Evolutionary conservation across 1,284 basidiomycete species (phyloP).

Genomic region (Sporisorium graminicola): DNA sequence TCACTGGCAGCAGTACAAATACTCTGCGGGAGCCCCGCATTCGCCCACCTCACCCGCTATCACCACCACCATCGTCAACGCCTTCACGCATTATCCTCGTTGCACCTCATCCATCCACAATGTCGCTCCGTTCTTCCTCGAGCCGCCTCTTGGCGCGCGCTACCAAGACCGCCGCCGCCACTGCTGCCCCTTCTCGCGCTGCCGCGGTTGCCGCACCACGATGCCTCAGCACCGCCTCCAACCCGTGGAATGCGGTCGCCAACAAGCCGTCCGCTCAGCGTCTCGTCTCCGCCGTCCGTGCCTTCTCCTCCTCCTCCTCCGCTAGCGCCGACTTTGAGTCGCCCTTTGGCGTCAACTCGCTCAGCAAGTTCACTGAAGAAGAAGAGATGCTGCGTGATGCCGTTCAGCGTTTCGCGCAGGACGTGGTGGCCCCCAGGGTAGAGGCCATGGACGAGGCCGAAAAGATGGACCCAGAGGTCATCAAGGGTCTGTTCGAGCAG

Average conservation of each 20-base stretch:
- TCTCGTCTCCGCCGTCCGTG: constrained; percentile 37
- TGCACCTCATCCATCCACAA: not conserved
- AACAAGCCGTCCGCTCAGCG: constrained; percentile 24
- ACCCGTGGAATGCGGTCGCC: constrained; percentile 24
- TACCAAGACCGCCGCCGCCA: constrained; percentile 10
- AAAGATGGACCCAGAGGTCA: constrained; percentile 88
- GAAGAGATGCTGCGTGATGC: constrained; percentile 69
- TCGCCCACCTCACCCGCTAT: not conserved
- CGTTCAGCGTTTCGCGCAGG: constrained; percentile 78
- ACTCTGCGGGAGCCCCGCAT: not conserved
- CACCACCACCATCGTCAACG: too few species aligned
- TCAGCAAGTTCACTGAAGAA: constrained; percentile 66
- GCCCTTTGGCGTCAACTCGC: constrained; percentile 68
- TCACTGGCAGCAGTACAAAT: not conserved
- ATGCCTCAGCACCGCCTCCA: constrained; percentile 14
- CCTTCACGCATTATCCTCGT: not conserved
- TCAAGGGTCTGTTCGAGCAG: constrained; percentile 92
- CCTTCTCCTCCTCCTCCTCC: constrained; percentile 46
- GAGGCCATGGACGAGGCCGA: constrained; percentile 98
- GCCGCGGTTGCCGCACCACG: constrained; percentile 29
- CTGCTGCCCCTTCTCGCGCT: constrained; percentile 6
- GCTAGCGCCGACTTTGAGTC: constrained; percentile 59
- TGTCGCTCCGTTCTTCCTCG: constrained; percentile 45
- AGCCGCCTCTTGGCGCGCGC: constrained; percentile 35
- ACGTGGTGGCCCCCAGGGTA: constrained; percentile 90